Base-by-base conservation (phyloP, 179 eudicot species). In the Beta macrorhiza region DNA sequence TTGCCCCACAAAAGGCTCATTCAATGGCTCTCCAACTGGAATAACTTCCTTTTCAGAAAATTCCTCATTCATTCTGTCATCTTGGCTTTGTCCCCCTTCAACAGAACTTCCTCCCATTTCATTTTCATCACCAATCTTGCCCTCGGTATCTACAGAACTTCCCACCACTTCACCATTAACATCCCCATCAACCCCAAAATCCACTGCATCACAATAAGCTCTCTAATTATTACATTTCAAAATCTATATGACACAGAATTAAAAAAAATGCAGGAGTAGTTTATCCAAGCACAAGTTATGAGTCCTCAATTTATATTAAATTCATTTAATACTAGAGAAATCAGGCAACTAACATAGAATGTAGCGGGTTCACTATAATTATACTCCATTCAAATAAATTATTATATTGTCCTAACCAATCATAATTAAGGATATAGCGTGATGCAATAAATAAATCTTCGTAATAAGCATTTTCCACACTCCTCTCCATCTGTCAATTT, bases 1-100 rank as follows among this genome's bases (percentile, higher is more conserved):
- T 82, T 88, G 97, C 80, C 95, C 95, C 47, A 92, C 85, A 86
- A 87, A 92, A 29, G 98, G 98, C 86, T 93, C 98, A 44, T 91
- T 90, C 58, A 64, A 51, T 12, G 89, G 78, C 70, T 82, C 85
- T 12, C 84, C 90, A 47, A 81, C 51, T n/a, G 82, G 84, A 56
- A 77, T 74, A n/a, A 86, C 56, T 45, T 89, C 91, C 79, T 88
- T 87, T 29, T 82, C 92, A 5, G 89, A 85, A 58, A 84, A 79
- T 67, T 86, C 93, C 37, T 88, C 93, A 80, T 83, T 85, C 74
- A 83, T 70, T 79, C 86, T 89, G 65, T 86, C 85, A 82, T 92
- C 92, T 49, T 85, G 86, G 68, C 79, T 85, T 42, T 79, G 89
- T 58, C 87, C 85, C 72, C 85, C 92, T 83, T 91, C 94, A 42